Base-by-base conservation (phyloP, 176 grass and related monocot genomes). In the Melocanna baccifera region DNA sequence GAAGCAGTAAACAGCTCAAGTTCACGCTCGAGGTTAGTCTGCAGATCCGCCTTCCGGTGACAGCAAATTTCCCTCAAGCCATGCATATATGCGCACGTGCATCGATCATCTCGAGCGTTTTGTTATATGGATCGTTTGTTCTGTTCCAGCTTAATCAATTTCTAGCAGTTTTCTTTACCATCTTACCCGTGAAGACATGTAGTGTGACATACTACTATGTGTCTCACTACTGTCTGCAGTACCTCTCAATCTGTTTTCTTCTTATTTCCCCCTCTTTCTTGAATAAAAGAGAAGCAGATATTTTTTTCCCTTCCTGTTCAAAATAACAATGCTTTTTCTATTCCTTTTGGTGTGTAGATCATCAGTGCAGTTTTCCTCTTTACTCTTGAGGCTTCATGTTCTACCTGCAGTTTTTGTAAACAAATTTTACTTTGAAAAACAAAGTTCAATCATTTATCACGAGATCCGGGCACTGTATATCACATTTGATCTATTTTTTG, bases 21-120 rank as follows among this genome's bases (percentile, higher is more conserved):
- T 51, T 83, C 74, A 74, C 46, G 14, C 14, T 32, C 40, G 19
- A 79, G 80, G 75, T 73, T 79, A 86, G 29, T 67, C 50, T 66
- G 64, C 48, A 47, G 11, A 40, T 83, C 70, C 57, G 12, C 12
- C 15, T 39, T 82, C 58, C 47, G 36, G 39, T 90, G 20, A 50
- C 28, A 48, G 15, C 67, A 39, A 9, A 59, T 74, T 89, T 59
- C 29, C 29, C 12, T 26, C 9, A 40, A 12, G 50, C 3, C 37
- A 81, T 67, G 84, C 40, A 73, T 86, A n/a, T 42, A n/a, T 53
- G 19, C 20, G 51, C 51, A 53, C 7, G 18, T 53, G 51, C 51
- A 19, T 53, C 40, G 40, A 41, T 41, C 51, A 53, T 10, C 55
- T 57, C 3, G 26, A 40, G 62, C 11, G 30, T 77, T 25, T 62